Evolutionary conservation across 768 basidiomycete species (phyloP).

Genomic region (Exidia glandulosa): DNA sequence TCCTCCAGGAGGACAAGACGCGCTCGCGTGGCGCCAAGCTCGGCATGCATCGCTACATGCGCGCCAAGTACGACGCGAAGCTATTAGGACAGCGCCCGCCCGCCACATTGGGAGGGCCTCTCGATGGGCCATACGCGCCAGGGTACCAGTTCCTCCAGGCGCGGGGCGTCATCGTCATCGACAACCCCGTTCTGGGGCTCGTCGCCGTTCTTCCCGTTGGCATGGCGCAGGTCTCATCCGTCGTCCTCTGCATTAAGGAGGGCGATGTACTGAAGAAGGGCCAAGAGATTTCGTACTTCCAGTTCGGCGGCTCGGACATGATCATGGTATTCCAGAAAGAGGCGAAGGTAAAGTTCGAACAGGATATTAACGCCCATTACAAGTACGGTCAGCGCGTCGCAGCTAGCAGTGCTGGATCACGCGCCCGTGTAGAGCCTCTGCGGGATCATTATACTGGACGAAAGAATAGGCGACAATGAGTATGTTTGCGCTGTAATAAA

Average conservation of each 20-base stretch:
- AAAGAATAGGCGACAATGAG: too few relatives aligned
- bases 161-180: slow-evolving; percentile 12
- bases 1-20: too few relatives aligned
- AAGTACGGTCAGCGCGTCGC: too few relatives aligned
- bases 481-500: too few relatives aligned
- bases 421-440: too few relatives aligned
- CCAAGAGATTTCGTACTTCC: slow-evolving; percentile 12
- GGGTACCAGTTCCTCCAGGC: slow-evolving; percentile 16
- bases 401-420: too few relatives aligned
- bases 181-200: slow-evolving; percentile 9
- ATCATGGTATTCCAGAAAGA: slow-evolving; percentile 14
- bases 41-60: background rate
- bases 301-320: slow-evolving; percentile 13
- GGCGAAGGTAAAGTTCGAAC: slow-evolving; percentile 9
- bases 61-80: background rate
- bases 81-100: too few relatives aligned
- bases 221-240: slow-evolving; percentile 12
- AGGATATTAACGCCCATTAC: too few relatives aligned
- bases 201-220: slow-evolving; percentile 15
- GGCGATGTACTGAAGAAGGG: slow-evolving; percentile 9
- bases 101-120: background rate
- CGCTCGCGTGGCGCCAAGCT: too few relatives aligned
- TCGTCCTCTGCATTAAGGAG: background rate
- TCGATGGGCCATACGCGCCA: slow-evolving; percentile 9
- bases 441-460: too few relatives aligned